A percentile compares a stretch with the other conserved stretches of the same genome.
phyloP scores from a whole-genome alignment of 202 grass and related monocot genomes.

The Panicum hallii region DNA sequence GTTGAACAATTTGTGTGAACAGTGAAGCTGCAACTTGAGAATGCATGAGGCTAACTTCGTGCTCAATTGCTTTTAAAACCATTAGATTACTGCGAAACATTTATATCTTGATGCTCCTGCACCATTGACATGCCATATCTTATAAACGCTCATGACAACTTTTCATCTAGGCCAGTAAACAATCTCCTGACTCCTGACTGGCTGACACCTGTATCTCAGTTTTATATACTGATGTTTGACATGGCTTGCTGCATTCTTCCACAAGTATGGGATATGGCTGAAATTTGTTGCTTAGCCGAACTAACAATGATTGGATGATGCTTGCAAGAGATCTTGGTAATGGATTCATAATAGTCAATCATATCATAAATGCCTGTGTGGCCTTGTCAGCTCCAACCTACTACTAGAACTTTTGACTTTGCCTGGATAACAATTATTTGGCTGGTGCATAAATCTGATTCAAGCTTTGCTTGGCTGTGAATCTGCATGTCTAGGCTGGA shows the following conservation, averaged over 20 bases:
- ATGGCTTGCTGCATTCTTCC: background rate
- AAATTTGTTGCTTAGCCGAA: constrained; percentile 3
- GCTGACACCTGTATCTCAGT: background rate
- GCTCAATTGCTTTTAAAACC: background rate
- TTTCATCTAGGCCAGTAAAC: background rate
- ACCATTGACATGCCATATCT: constrained; percentile 22
- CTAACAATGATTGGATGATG: background rate
- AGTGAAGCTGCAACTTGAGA: background rate
- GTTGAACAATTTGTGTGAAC: background rate
- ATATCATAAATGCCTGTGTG: constrained; percentile 8
- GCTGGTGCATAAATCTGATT: constrained; percentile 10
- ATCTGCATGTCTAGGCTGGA: background rate
- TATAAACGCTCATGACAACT: background rate
- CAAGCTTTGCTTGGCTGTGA: background rate
- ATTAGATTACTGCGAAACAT: background rate
- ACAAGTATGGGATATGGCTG: background rate
- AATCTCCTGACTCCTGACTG: background rate
- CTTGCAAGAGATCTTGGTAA: constrained; percentile 6
- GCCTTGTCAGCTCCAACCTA: background rate
- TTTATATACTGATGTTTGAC: background rate
- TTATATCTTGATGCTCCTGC: background rate
- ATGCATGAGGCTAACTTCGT: constrained; percentile 6
- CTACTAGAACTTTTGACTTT: constrained; percentile 7
- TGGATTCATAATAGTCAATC: constrained; percentile 16
- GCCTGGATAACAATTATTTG: background rate